A percentile compares a stretch with the other conserved stretches of the same genome.
These are phyloP conservation scores for Choiromyces venosus DNA, from an alignment of 495 filamentous ascomycete species.

Conservation along the genomic window DNA sequence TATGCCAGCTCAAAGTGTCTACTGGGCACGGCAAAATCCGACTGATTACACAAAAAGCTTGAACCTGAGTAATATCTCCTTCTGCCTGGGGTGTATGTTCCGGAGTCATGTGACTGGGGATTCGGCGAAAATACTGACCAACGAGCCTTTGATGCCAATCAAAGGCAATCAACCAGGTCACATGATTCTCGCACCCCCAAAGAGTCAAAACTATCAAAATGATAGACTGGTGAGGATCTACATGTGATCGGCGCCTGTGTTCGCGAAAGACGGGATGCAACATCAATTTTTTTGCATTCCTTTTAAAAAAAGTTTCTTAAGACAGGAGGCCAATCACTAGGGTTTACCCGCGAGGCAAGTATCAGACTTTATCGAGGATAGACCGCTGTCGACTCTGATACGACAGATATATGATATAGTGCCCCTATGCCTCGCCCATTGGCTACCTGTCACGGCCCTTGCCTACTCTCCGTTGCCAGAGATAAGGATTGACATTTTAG, in stretches of 20 bases:
- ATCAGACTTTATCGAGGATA: neutral
- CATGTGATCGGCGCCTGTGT: neutral
- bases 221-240: neutral
- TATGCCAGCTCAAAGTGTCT: neutral
- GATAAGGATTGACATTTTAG: neutral
- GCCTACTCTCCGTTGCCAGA: neutral
- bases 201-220: neutral
- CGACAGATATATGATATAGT: neutral
- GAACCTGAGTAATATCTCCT: neutral
- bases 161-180: neutral
- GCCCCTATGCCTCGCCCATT: neutral
- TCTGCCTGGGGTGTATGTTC: neutral
- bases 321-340: neutral
- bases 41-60: neutral
- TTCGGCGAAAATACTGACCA: neutral
- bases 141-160: neutral
- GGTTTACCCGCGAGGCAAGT: neutral
- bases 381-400: neutral
- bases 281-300: neutral
- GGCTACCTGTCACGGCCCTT: neutral
- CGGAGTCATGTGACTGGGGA: neutral
- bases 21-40: neutral
- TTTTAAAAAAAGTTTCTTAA: neutral
- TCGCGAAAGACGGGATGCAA: neutral
- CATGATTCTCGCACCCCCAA: neutral